Base-by-base conservation (phyloP, 148 eudicot genomes). In the Rhododendron vialii region DNA sequence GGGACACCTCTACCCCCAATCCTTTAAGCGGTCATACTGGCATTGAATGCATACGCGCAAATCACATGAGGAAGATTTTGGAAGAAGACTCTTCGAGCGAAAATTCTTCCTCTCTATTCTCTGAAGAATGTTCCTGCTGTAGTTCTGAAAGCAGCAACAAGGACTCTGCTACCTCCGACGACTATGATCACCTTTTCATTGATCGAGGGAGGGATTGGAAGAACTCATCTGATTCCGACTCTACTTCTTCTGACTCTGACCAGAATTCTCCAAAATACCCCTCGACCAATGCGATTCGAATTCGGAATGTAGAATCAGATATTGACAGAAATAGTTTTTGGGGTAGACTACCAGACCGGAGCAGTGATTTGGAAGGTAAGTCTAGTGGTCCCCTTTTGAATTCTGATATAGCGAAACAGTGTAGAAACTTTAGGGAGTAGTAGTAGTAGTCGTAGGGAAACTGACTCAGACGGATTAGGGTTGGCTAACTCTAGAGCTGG, bases 51-150 rank as follows among this genome's bases (percentile, higher is more conserved):
- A 35, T 61, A 43, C 87, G 43, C 78, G 85, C 82, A 26, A 53
- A 55, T 63, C 89, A 89, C 71, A 48, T 63, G 18, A 88, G 71
- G 59, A 61, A 63, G 48, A 69, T 78, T 43, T 82, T 57, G 10
- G 98, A 93, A 51, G 88, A 87, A 3, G 95, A 91, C 81, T 87
- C 92, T 22, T 93, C 82, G 9, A 95, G 98, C 85, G 99, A 96
- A 75, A 93, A 76, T 79, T 88, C 90, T 83, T 93, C 95, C 71
- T 91, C 92, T 45, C 87, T 93, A 81, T 87, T 91, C 71, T 92
- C 95, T 10, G 95, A 93, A 85, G 95, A 85, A 85, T 89, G 84
- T 59, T 89, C 94, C 38, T 91, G 89, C 48, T 13, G 76, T 71
- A 88, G 89, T 78, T 90, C 93, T 8, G 94, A 92, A 84, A 93